Base-by-base conservation (phyloP, 352 stramenopile genomes). In the Phytophthora pistaciae region DNA sequence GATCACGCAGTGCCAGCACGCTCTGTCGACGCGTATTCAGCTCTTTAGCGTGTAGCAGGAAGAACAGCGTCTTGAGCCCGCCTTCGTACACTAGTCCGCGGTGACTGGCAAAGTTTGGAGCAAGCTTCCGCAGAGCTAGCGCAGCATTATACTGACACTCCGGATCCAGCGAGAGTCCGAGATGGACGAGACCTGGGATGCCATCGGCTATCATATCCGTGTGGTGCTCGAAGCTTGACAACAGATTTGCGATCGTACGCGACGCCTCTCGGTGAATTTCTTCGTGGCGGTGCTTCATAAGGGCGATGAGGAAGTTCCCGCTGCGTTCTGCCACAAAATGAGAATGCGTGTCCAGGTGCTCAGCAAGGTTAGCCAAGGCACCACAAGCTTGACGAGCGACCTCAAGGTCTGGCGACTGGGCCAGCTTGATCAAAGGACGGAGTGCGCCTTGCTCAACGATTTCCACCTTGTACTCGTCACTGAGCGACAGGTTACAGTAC, bases 131-230 rank as follows among this genome's bases (percentile, higher is more conserved):
- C 62, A 99, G 93, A 14, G 88, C 91, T n/a, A 99, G 74, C 5
- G 96, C 91, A 2, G 95, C 91, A 72, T 99, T 96, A 73, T 99
- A 99, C 74, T 98, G 92, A 64, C 96, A 99, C 77, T 99, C 95
- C 18, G 82, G 58, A 64, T 99, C 97, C 25, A 94, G 74, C 46
- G 83, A 96, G 8, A 95, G 73, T 6, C 91, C 95, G n/a, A 99
- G 81, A 60, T 91, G 83, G 46, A 99, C 90, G 14, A 99, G 82
- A 1, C 94, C 94, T 1, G 85, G 78, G 10, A 99, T 79, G 1
- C 95, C 97, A 58, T 97, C 86, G 7, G 87, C 68, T 63, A 99
- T 96, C 69, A 99, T 94, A 38, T 93, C 83, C 0, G 80, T 79
- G 75, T 99, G 97, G 57, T 98, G 85, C 36, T 97, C 80, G 66